Evolutionary conservation across 306 rosid species (phyloP), one percentile per base, ranked within the genome.

Genomic region (Acacia crassicarpa): DNA sequence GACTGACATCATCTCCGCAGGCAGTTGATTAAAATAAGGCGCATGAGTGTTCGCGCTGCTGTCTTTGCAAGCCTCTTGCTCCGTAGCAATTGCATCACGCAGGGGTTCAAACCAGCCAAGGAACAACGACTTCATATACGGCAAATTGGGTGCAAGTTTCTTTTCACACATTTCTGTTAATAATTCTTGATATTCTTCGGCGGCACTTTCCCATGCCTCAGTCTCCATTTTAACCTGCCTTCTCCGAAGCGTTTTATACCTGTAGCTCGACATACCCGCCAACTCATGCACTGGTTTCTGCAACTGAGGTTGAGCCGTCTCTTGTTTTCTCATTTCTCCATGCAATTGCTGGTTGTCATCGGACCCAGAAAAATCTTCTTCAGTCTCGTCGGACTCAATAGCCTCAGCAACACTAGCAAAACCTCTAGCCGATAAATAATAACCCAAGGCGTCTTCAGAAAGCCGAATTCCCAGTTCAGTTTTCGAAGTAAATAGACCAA

Each of bases 81-180:
- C 99, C 2, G 83, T 89, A 2, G 54, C 84, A 86, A 93, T 88
- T 16, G 96, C 98, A 78, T 89, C 79, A 78, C 85, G 76, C 40
- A 93, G 74, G 0, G 99, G 99, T 84, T 95, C 98, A 79, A 93
- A 95, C 99, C 98, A 93, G 15, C 98, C 99, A 77, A 95, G 92
- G 75, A 95, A 92, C 80, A 95, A 85, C 6, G 99, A 90, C 87
- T 95, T 95, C 82, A 93, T 83, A 78, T 85, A 95, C 19, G 99
- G 98, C 87, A 95, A 86, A 85, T 93, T 95, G 41, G 98, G 98
- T 23, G 94, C 96, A 76, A 95, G 94, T 84, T 93, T 93, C 85
- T 91, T 93, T 85, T 90, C 90, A 23, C 99, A 87, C 98, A 95
- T 95, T 67, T 93, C 97, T 35, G 61, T 76, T 77, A 93, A 68